Evolutionary conservation across 108 stramenopile species (phyloP).

Genomic region (Skeletonema costatum): DNA sequence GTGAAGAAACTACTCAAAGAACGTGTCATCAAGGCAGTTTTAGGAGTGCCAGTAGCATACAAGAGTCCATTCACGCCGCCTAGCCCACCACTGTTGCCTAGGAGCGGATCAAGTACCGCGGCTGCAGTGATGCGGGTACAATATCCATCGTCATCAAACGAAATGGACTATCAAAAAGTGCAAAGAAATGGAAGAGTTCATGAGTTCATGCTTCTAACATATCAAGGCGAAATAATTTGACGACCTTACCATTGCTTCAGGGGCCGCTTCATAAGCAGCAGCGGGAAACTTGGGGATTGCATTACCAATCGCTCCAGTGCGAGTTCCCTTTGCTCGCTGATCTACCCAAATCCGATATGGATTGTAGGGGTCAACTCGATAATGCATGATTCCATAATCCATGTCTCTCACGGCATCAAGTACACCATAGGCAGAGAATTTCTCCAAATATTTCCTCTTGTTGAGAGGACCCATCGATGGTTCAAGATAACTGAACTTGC

Average conservation of each 20-base stretch:
- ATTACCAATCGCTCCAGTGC: conserved; percentile 36
- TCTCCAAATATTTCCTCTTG: conserved; percentile 44
- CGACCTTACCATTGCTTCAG: conserved; percentile 43
- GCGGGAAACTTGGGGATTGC: neutral
- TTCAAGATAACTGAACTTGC: conserved; percentile 46
- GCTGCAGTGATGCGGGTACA: conserved; percentile 62
- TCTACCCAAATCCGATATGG: conserved; percentile 72
- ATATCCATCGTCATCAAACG: conserved; percentile 74
- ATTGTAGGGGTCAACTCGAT: conserved; percentile 73
- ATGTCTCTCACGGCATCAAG: conserved; percentile 49
- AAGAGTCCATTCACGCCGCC: conserved; percentile 59
- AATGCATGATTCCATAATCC: conserved; percentile 45
- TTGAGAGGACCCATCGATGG: conserved; percentile 40
- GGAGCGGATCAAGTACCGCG: conserved; percentile 59
- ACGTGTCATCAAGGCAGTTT: conserved; percentile 1
- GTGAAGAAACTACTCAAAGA: conserved; percentile 2
- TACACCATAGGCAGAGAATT: conserved; percentile 40
- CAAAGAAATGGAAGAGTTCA: neutral
- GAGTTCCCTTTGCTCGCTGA: conserved; percentile 35
- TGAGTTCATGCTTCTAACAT: neutral
- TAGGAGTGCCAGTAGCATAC: conserved; percentile 54
- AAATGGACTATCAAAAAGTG: conserved; percentile 27
- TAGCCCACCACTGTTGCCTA: conserved; percentile 66
- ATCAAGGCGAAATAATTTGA: neutral
- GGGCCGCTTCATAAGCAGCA: conserved; percentile 47